Conservation (phyloP, 176 grass and related monocot species). For the Oryza nivara region DNA sequence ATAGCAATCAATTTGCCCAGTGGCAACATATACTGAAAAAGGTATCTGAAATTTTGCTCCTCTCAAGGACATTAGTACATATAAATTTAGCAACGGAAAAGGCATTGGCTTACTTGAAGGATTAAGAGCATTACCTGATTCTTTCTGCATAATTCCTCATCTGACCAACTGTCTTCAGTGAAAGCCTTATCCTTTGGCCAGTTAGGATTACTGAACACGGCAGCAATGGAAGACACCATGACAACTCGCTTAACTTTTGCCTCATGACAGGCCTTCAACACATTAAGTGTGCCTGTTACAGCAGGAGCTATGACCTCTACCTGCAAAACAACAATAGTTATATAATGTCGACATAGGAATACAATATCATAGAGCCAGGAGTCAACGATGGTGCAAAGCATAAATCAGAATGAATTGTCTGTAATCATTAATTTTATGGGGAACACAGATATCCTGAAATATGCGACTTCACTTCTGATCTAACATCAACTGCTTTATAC, state of each 20-base stretch:
- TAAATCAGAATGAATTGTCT: not conserved
- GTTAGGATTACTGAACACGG: conserved; percentile 51
- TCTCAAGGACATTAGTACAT: not conserved
- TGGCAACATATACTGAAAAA: not conserved
- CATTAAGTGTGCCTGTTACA: conserved; percentile 79
- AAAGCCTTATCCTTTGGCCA: conserved; percentile 64
- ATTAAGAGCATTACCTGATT: conserved; percentile 49
- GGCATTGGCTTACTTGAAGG: not conserved
- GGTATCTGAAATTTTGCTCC: not conserved
- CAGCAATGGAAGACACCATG: conserved; percentile 58
- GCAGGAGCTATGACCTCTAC: conserved; percentile 65
- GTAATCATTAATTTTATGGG: not conserved
- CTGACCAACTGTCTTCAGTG: conserved; percentile 76
- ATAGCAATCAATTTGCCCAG: not conserved
- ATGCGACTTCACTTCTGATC: no score
- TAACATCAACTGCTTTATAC: not conserved
- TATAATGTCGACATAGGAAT: not conserved
- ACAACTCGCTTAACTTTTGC: conserved; percentile 74
- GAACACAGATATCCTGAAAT: not conserved
- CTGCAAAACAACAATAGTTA: conserved; percentile 30
- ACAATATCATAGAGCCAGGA: not conserved
- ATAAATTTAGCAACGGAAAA: not conserved
- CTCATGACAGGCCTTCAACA: conserved; percentile 71
- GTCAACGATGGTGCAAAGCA: not conserved
- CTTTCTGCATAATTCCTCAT: conserved; percentile 67